Conservation (phyloP, 2,329 filamentous ascomycete genomes). For the Colletotrichum orchidophilum region DNA sequence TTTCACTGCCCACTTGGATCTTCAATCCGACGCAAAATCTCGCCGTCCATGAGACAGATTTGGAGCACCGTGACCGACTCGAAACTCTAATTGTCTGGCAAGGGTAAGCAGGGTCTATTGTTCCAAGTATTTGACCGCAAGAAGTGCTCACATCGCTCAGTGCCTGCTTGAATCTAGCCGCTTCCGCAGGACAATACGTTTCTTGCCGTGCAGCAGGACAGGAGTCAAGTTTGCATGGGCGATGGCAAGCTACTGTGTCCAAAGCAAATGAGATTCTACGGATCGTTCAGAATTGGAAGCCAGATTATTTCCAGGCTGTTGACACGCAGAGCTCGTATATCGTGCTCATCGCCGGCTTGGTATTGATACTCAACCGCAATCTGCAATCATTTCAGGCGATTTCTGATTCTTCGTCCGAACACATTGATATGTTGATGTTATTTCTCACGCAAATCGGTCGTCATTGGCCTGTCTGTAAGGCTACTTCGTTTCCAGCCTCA, state of each 20-base stretch:
- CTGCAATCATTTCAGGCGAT: neutral
- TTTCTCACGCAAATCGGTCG: neutral
- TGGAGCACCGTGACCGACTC: neutral
- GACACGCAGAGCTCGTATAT: neutral
- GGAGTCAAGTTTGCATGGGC: neutral
- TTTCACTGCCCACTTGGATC: neutral
- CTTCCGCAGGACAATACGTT: neutral
- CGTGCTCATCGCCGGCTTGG: neutral
- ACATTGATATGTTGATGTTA: neutral
- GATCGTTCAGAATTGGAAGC: neutral
- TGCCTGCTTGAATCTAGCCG: neutral
- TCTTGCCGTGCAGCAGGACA: neutral
- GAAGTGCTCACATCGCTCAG: neutral
- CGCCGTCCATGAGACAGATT: neutral
- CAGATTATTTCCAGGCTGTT: neutral
- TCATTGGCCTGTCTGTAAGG: neutral
- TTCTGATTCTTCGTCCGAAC: neutral
- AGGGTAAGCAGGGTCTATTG: neutral
- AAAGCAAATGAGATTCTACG: neutral
- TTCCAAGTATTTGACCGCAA: too few relatives aligned
- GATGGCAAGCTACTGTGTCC: neutral
- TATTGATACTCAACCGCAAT: neutral
- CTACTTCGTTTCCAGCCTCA: too few relatives aligned
- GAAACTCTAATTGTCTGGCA: neutral
- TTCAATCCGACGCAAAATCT: neutral